These are phyloP conservation scores for Monascus ruber DNA, from an alignment of 2,329 filamentous ascomycete genomes.

Conservation along the genomic window DNA sequence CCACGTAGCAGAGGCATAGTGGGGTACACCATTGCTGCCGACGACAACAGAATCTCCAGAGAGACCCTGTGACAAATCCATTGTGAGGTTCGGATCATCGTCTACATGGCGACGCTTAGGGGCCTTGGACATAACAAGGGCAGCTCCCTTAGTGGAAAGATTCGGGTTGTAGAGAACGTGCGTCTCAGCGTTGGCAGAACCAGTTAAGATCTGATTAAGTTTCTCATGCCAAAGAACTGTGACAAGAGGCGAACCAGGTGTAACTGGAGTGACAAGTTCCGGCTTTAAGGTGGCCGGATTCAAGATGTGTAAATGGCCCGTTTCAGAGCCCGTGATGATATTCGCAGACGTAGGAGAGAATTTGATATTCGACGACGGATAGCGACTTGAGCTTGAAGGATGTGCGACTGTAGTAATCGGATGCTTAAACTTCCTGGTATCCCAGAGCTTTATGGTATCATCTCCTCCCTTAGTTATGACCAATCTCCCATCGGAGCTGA, in stretches of 20 bases:
- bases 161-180: constrained; percentile 83
- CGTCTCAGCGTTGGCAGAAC: constrained; percentile 80
- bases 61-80: constrained; percentile 68
- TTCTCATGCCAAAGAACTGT: constrained; percentile 85
- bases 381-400: constrained; percentile 70
- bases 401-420: constrained; percentile 72
- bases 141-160: constrained; percentile 70
- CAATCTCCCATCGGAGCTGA: constrained; percentile 82
- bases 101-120: constrained; percentile 94
- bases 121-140: constrained; percentile 81
- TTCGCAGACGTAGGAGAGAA: constrained; percentile 77
- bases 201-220: constrained; percentile 91
- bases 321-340: constrained; percentile 78
- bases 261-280: constrained; percentile 81
- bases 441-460: constrained; percentile 90
- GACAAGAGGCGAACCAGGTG: constrained; percentile 69
- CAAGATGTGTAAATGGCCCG: constrained; percentile 80
- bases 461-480: constrained; percentile 86
- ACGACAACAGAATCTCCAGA: constrained; percentile 73
- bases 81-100: constrained; percentile 78
- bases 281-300: constrained; percentile 82
- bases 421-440: constrained; percentile 87
- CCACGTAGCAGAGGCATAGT: constrained; percentile 56
- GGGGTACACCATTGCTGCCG: constrained; percentile 58
- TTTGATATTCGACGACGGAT: constrained; percentile 72